Percentiles rank a stretch among this genome's conserved stretches.
Evolutionary conservation across 768 basidiomycete genomes (phyloP).

Genomic region (Cystobasidium onofrii): DNA sequence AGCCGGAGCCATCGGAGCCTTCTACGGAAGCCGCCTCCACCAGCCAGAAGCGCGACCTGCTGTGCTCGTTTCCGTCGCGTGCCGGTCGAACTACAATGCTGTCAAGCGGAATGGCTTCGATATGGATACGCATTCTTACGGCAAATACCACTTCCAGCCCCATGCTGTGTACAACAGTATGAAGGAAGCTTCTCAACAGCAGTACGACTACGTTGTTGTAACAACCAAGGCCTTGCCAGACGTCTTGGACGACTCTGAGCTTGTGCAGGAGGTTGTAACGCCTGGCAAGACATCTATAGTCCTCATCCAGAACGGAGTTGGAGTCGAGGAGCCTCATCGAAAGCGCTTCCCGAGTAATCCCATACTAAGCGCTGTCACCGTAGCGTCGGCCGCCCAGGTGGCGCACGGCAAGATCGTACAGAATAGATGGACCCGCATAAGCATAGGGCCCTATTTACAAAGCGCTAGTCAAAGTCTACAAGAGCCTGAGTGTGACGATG

Average conservation of each 20-base stretch:
- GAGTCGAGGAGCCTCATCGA: constrained; percentile 43
- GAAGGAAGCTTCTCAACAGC: constrained; percentile 33
- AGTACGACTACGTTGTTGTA: constrained; percentile 44
- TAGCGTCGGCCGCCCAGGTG: constrained; percentile 43
- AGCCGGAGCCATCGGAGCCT: constrained; percentile 44
- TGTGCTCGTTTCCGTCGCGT: constrained; percentile 43
- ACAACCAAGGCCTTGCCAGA: constrained; percentile 44
- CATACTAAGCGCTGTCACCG: constrained; percentile 43
- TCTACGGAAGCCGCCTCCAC: constrained; percentile 44
- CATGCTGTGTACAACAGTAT: constrained; percentile 41
- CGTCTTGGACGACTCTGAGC: constrained; percentile 40
- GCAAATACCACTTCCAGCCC: constrained; percentile 43
- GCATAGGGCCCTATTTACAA: constrained; percentile 40
- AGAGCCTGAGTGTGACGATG: constrained; percentile 2
- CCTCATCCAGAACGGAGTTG: constrained; percentile 45
- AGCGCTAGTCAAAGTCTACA: neutral
- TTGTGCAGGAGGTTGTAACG: constrained; percentile 34
- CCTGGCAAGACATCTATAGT: constrained; percentile 36
- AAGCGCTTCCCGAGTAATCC: constrained; percentile 39
- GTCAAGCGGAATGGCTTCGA: constrained; percentile 41
- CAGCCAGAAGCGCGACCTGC: constrained; percentile 29
- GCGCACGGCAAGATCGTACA: constrained; percentile 41
- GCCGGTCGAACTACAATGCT: constrained; percentile 44
- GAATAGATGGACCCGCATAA: constrained; percentile 44
- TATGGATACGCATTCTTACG: constrained; percentile 42